These are phyloP conservation scores for Arabis alpina DNA, from an alignment of 345 rosid species.

Conservation along the genomic window DNA sequence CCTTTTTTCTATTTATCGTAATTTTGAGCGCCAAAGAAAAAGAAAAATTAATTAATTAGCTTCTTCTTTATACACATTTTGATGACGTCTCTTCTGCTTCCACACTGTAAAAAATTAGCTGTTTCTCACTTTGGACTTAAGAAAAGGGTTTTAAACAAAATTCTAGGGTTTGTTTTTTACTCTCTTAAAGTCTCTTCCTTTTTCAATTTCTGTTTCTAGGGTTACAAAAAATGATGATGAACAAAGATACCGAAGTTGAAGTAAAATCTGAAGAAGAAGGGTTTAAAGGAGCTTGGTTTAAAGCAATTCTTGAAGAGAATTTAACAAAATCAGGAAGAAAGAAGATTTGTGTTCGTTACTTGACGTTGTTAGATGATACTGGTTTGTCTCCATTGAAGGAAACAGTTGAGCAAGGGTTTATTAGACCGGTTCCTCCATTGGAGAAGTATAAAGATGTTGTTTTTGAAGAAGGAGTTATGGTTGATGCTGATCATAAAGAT, in stretches of 20 bases:
- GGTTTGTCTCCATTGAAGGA: constrained; percentile 32
- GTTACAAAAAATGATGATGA: background rate
- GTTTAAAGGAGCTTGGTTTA: constrained; percentile 60
- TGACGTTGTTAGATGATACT: constrained; percentile 41
- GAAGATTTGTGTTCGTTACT: constrained; percentile 50
- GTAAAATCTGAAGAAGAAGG: constrained; percentile 61
- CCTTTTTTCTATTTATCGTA: too few relatives aligned
- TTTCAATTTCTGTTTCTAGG: too few relatives aligned
- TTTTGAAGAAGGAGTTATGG: constrained; percentile 47
- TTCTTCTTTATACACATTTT: too few relatives aligned
- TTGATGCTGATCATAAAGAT: constrained; percentile 50
- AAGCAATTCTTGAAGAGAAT: constrained; percentile 49
- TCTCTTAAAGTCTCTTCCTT: too few relatives aligned
- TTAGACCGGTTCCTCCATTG: constrained; percentile 57
- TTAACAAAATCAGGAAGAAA: constrained; percentile 47
- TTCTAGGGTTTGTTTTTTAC: too few relatives aligned
- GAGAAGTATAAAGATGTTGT: background rate
- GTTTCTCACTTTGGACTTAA: too few relatives aligned
- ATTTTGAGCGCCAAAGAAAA: too few relatives aligned
- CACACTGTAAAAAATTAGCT: too few relatives aligned
- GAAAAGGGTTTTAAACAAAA: too few relatives aligned
- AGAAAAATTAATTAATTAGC: too few relatives aligned
- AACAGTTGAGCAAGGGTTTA: constrained; percentile 43
- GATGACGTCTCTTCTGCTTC: too few relatives aligned
- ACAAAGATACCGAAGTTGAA: constrained; percentile 48